These are phyloP conservation scores for Albugo candida DNA, from an alignment of 352 stramenopile species.

Conservation along the genomic window DNA sequence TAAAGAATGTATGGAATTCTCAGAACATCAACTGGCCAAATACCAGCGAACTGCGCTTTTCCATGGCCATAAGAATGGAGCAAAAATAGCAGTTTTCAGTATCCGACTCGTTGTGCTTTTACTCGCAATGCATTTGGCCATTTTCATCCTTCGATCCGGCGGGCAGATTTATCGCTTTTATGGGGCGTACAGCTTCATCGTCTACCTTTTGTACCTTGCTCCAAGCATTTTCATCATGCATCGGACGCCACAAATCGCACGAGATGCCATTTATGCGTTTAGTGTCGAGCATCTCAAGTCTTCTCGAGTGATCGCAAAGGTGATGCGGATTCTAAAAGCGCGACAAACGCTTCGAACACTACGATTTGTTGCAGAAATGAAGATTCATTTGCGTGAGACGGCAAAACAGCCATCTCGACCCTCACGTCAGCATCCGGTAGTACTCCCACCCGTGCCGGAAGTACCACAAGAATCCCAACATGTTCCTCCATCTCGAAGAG, in stretches of 20 bases:
- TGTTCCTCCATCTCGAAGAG: not conserved
- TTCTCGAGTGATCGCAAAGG: slow-evolving; percentile 34
- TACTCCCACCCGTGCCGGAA: not conserved
- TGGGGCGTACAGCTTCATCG: slow-evolving; percentile 3
- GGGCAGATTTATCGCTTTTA: slow-evolving; percentile 16
- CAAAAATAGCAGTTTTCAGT: slow-evolving; percentile 36
- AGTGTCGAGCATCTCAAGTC: slow-evolving; percentile 62
- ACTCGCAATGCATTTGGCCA: slow-evolving; percentile 39
- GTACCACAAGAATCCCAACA: not conserved
- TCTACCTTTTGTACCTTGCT: slow-evolving; percentile 23
- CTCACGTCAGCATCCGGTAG: not conserved
- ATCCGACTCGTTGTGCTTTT: slow-evolving; percentile 53
- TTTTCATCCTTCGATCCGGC: slow-evolving; percentile 33
- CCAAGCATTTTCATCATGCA: slow-evolving; percentile 34
- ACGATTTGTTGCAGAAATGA: slow-evolving; percentile 63
- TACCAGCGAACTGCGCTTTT: slow-evolving; percentile 14
- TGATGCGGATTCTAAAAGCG: slow-evolving; percentile 40
- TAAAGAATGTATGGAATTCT: slow-evolving; percentile 1
- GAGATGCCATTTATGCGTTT: slow-evolving; percentile 46
- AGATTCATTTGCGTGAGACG: slow-evolving; percentile 39
- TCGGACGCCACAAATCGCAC: slow-evolving; percentile 42
- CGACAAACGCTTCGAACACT: slow-evolving; percentile 47
- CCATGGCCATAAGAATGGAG: slow-evolving; percentile 23
- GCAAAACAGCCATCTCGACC: not conserved
- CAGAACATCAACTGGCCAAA: not conserved